Conservation (phyloP, 352 stramenopile species). For the Phytophthora syringae region DNA sequence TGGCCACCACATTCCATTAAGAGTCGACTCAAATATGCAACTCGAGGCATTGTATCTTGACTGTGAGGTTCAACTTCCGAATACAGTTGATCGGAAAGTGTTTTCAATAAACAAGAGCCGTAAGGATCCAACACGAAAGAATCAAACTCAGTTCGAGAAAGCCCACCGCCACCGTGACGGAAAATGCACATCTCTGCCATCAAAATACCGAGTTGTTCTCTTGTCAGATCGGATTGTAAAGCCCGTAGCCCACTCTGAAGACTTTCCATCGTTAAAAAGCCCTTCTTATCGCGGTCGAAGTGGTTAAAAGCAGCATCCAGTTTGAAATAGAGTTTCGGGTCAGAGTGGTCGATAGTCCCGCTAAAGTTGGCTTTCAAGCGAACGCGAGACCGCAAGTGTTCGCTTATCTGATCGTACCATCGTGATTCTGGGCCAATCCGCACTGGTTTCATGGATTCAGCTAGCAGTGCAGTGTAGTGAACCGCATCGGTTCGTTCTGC, state of each 20-base stretch:
- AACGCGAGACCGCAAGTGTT: constrained; percentile 56
- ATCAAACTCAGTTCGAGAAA: constrained; percentile 85
- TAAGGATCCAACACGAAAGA: constrained; percentile 74
- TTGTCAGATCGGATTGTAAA: constrained; percentile 50
- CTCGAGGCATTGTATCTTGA: constrained; percentile 36
- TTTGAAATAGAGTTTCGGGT: constrained; percentile 31
- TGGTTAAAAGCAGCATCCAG: constrained; percentile 68
- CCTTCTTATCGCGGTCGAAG: constrained; percentile 65
- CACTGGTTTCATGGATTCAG: constrained; percentile 12
- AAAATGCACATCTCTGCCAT: constrained; percentile 54
- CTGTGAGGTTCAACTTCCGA: constrained; percentile 14
- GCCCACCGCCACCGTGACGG: constrained; percentile 32
- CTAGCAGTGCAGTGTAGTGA: constrained; percentile 47
- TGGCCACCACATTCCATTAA: constrained; percentile 49
- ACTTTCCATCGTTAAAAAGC: constrained; percentile 50
- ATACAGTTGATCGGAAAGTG: constrained; percentile 45
- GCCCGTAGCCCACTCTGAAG: constrained; percentile 47
- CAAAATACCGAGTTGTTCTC: constrained; percentile 44
- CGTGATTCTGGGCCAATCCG: constrained; percentile 9
- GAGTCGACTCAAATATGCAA: constrained; percentile 57
- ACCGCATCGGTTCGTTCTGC: constrained; percentile 39
- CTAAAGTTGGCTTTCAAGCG: constrained; percentile 40
- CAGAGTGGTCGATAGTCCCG: constrained; percentile 37
- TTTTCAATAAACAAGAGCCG: constrained; percentile 36
- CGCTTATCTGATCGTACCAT: constrained; percentile 38